Conservation (phyloP, 805 yeast species). For the Komagataella pastoris region DNA sequence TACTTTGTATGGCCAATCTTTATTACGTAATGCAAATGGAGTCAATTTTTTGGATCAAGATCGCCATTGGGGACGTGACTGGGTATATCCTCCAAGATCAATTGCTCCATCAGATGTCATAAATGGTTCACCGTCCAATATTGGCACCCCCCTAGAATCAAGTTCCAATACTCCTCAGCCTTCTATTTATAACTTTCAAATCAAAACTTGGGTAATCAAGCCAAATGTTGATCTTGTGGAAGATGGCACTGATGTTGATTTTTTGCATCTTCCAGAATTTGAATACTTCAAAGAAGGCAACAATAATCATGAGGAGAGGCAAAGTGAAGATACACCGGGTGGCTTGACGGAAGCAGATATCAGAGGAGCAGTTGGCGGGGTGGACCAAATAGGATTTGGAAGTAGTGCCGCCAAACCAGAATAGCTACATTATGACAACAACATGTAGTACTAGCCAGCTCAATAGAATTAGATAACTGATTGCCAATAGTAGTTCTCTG, state of each 20-base stretch:
- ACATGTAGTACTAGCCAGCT: neutral
- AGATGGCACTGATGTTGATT: slow-evolving; percentile 18
- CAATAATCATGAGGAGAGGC: slow-evolving; percentile 4
- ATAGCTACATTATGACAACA: neutral
- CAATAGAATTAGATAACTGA: neutral
- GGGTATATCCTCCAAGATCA: slow-evolving; percentile 19
- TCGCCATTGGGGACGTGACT: slow-evolving; percentile 17
- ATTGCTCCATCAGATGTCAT: slow-evolving; percentile 1
- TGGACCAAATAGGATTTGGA: slow-evolving; percentile 1
- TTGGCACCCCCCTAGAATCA: slow-evolving; percentile 5
- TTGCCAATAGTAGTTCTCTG: too few species aligned
- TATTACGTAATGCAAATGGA: slow-evolving; percentile 13
- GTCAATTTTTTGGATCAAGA: slow-evolving; percentile 8
- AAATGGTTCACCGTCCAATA: slow-evolving; percentile 2
- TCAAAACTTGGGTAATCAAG: slow-evolving; percentile 19
- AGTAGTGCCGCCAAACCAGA: slow-evolving; percentile 2
- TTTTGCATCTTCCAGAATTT: slow-evolving; percentile 21
- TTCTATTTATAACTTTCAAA: slow-evolving; percentile 16
- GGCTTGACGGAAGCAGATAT: slow-evolving; percentile 22
- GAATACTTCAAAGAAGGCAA: slow-evolving; percentile 16
- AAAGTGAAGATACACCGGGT: slow-evolving; percentile 4
- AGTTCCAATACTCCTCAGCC: slow-evolving; percentile 16
- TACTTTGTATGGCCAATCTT: slow-evolving; percentile 20
- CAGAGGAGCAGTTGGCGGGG: slow-evolving; percentile 3
- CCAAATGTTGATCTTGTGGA: slow-evolving; percentile 5